Percentiles rank a stretch among this genome's conserved stretches.
Conservation (phyloP, 1,139 yeast species). For the Yamadazyma oceani region DNA sequence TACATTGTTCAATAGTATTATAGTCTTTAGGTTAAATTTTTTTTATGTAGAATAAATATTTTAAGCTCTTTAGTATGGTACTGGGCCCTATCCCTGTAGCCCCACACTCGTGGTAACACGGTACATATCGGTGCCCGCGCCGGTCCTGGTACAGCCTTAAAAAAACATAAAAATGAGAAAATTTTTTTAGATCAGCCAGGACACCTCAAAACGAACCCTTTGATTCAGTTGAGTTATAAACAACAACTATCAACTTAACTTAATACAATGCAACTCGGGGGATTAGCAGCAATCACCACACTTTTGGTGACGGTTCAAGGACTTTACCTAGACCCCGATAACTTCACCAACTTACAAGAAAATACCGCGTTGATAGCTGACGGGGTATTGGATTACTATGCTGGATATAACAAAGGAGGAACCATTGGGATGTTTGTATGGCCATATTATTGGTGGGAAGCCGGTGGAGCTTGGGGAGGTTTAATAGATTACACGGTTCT, state of each 20-base stretch:
- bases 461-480: constrained; percentile 86
- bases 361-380: constrained; percentile 59
- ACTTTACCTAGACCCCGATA: constrained; percentile 35
- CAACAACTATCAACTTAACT: too few relatives aligned
- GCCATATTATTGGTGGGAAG: constrained; percentile 95
- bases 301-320: constrained; percentile 3
- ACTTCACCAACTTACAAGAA: constrained; percentile 34
- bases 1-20: too few relatives aligned
- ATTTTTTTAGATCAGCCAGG: too few relatives aligned
- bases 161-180: neutral
- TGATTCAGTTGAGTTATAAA: too few relatives aligned
- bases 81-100: too few relatives aligned
- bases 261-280: too few relatives aligned
- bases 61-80: too few relatives aligned
- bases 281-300: neutral
- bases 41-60: neutral
- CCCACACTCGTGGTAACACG: too few relatives aligned
- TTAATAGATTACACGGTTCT: constrained; percentile 65
- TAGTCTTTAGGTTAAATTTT: neutral
- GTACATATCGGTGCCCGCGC: too few relatives aligned
- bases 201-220: neutral
- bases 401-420: constrained; percentile 65
- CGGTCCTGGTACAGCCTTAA: too few relatives aligned
- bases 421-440: constrained; percentile 71
- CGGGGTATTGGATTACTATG: constrained; percentile 74